These are phyloP conservation scores for Maudiozyma humilis DNA, from an alignment of 1,139 yeast genomes.

Conservation along the genomic window DNA sequence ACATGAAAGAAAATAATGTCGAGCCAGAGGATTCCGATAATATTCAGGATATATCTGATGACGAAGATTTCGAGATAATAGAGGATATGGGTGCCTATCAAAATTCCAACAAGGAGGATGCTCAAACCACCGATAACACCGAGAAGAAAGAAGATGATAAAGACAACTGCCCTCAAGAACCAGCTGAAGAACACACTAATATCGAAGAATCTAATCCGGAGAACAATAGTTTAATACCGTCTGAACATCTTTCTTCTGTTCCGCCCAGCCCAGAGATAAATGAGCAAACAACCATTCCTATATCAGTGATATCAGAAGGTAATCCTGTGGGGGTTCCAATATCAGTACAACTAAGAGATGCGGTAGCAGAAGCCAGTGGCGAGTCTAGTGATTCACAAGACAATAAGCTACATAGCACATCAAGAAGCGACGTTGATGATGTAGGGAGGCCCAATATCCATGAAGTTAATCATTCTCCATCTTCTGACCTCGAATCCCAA, in stretches of 20 bases:
- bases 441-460: neutral
- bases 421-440: neutral
- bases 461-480: too few species aligned
- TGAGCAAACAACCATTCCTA: too few species aligned
- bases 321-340: too few species aligned
- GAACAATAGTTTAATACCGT: neutral
- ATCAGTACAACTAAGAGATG: neutral
- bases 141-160: neutral
- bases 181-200: neutral
- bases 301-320: too few species aligned
- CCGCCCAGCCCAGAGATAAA: slow-evolving; percentile 9
- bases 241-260: slow-evolving; percentile 5
- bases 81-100: slow-evolving; percentile 13
- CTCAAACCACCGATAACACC: neutral
- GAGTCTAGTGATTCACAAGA: neutral
- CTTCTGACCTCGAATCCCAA: neutral
- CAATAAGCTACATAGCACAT: neutral
- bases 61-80: slow-evolving; percentile 29
- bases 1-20: slow-evolving; percentile 14
- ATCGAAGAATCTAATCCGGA: neutral
- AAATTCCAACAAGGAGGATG: neutral
- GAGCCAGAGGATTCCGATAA: slow-evolving; percentile 8
- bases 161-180: neutral
- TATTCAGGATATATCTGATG: slow-evolving; percentile 17
- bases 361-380: neutral